Evolutionary conservation across 2,329 filamentous ascomycete species (phyloP).

Genomic region (Aspergillus jensenii): DNA sequence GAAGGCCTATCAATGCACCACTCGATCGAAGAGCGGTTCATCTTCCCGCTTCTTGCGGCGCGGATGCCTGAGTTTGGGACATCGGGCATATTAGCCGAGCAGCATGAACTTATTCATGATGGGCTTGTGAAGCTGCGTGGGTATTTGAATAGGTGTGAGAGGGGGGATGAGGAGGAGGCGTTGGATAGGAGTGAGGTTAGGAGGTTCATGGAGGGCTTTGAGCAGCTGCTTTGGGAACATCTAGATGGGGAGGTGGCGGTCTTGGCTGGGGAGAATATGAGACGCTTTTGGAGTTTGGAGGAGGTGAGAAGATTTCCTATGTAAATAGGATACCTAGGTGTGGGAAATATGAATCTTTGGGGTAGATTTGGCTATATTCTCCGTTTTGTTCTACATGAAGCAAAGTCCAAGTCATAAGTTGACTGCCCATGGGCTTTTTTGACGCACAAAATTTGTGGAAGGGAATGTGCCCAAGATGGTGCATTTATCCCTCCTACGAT

Average conservation of each 20-base stretch:
- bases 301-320: slow-evolving; percentile 57
- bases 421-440: too few species aligned
- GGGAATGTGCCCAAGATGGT: too few species aligned
- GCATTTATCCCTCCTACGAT: too few species aligned
- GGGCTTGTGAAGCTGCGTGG: slow-evolving; percentile 68
- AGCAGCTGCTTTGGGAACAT: slow-evolving; percentile 75
- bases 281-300: slow-evolving; percentile 73
- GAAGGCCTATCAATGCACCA: slow-evolving; percentile 74
- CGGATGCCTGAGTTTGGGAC: slow-evolving; percentile 76
- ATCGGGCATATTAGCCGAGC: slow-evolving; percentile 65
- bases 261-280: slow-evolving; percentile 83
- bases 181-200: slow-evolving; percentile 60
- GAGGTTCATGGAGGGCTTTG: slow-evolving; percentile 74
- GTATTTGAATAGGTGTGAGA: slow-evolving; percentile 55
- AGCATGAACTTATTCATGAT: slow-evolving; percentile 76
- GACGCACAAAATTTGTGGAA: too few species aligned
- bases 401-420: too few species aligned
- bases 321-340: not conserved
- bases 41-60: slow-evolving; percentile 75
- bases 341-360: too few species aligned
- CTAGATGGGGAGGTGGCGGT: slow-evolving; percentile 42
- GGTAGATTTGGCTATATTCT: not conserved
- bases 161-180: slow-evolving; percentile 62
- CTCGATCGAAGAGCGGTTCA: slow-evolving; percentile 74
- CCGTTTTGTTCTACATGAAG: too few species aligned